Conservation (phyloP, 2,329 filamentous ascomycete species). For the Fusarium mangiferae region DNA sequence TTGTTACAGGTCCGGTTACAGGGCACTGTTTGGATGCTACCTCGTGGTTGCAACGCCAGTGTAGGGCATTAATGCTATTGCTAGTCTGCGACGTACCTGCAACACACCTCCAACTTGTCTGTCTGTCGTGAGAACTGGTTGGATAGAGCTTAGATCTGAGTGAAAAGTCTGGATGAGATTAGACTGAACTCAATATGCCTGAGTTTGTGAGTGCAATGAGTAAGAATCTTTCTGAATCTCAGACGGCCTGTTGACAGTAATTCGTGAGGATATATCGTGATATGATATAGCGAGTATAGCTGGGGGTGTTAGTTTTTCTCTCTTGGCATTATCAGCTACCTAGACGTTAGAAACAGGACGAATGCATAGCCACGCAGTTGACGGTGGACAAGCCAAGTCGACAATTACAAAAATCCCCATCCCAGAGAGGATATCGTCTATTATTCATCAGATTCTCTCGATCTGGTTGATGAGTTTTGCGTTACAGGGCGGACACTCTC, state of each 20-base stretch:
- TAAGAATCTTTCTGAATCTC: background rate
- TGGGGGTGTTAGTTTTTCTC: background rate
- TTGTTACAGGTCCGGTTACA: constrained; percentile 33
- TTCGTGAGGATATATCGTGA: background rate
- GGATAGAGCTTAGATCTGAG: background rate
- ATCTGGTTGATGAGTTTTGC: background rate
- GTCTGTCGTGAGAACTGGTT: constrained; percentile 1
- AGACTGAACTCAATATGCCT: background rate
- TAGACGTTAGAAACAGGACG: constrained; percentile 11
- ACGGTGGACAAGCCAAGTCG: background rate
- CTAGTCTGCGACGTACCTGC: constrained; percentile 26
- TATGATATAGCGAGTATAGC: background rate
- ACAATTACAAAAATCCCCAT: background rate
- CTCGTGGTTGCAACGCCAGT: constrained; percentile 13
- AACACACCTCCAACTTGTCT: constrained; percentile 8
- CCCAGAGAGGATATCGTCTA: background rate
- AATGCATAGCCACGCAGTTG: background rate
- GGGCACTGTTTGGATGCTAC: constrained; percentile 15
- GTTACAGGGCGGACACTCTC: constrained; percentile 24
- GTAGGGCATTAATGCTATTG: constrained; percentile 17
- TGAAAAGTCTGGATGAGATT: background rate
- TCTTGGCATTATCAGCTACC: constrained; percentile 7
- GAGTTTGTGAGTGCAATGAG: background rate
- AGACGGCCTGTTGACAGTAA: background rate
- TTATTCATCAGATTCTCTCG: background rate